Evolutionary conservation across 2,329 filamentous ascomycete species (phyloP).

Genomic region (Hypoxylon sp.): DNA sequence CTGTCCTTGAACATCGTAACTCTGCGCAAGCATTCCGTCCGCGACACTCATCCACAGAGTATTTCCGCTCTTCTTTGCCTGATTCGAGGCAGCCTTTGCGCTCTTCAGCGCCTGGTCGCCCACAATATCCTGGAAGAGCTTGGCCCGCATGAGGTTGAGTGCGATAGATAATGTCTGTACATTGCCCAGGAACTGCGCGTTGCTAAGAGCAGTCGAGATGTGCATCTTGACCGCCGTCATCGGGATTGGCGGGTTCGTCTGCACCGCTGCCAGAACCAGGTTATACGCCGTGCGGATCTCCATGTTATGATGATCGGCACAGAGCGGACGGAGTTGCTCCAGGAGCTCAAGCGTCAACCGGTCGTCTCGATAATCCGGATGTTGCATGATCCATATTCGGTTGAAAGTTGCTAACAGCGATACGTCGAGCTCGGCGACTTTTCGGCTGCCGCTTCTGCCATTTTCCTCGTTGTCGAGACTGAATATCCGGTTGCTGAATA

Average conservation of each 20-base stretch:
- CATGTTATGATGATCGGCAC: conserved; percentile 75
- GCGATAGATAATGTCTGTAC: conserved; percentile 84
- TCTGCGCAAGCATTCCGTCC: conserved; percentile 81
- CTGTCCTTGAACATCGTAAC: conserved; percentile 78
- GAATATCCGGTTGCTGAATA: conserved; percentile 74
- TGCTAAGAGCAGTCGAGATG: conserved; percentile 77
- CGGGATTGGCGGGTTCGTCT: conserved; percentile 70
- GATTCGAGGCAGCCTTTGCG: conserved; percentile 74
- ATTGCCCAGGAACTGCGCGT: conserved; percentile 77
- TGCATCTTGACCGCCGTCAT: conserved; percentile 83
- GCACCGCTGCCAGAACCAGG: conserved; percentile 76
- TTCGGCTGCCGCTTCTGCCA: conserved; percentile 53
- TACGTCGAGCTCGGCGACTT: conserved; percentile 71
- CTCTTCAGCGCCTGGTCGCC: conserved; percentile 84
- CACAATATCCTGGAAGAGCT: conserved; percentile 84
- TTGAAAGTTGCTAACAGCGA: conserved; percentile 76
- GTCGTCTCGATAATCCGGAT: conserved; percentile 68
- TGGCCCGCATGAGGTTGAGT: conserved; percentile 85
- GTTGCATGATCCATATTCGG: conserved; percentile 77
- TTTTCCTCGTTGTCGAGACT: conserved; percentile 58
- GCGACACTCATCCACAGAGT: conserved; percentile 84
- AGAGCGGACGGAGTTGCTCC: conserved; percentile 74
- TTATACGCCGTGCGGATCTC: conserved; percentile 83
- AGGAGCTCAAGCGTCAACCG: conserved; percentile 70
- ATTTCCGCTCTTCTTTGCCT: conserved; percentile 77